These are phyloP conservation scores for Nitzschia inconspicua DNA, from an alignment of 108 stramenopile species.

Conservation along the genomic window DNA sequence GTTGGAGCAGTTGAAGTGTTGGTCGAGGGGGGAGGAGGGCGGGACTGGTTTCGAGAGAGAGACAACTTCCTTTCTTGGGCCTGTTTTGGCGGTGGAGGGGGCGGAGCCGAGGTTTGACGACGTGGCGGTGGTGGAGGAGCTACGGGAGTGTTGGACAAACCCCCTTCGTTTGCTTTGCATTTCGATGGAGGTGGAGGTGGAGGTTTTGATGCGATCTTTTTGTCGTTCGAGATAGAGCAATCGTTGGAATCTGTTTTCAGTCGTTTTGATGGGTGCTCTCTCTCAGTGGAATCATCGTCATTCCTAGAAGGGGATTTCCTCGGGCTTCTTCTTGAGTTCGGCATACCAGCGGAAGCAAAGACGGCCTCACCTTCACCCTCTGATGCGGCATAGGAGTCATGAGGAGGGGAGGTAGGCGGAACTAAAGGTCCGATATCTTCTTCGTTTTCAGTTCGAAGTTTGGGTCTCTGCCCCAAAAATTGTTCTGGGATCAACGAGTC, in stretches of 20 bases:
- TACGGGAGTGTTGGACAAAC: background rate
- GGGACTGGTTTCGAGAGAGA: background rate
- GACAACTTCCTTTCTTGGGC: background rate
- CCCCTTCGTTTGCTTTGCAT: background rate
- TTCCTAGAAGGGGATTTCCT: constrained; percentile 16
- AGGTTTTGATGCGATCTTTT: background rate
- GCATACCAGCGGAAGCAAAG: constrained; percentile 68
- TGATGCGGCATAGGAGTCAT: constrained; percentile 52
- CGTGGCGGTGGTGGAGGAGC: constrained; percentile 19
- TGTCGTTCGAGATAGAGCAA: background rate
- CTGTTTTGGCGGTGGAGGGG: constrained; percentile 11
- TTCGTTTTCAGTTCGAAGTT: constrained; percentile 15
- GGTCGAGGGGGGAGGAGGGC: background rate
- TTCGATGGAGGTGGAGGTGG: background rate
- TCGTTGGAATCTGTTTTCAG: constrained; percentile 13
- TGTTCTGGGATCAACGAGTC: constrained; percentile 63
- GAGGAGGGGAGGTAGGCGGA: constrained; percentile 76
- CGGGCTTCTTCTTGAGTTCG: constrained; percentile 22
- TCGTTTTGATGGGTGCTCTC: constrained; percentile 13
- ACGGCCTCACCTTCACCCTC: constrained; percentile 69
- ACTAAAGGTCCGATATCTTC: constrained; percentile 24
- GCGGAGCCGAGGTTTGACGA: background rate
- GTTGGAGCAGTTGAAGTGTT: background rate
- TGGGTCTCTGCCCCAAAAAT: constrained; percentile 53
- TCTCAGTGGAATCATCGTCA: constrained; percentile 6